phyloP scores from a whole-genome alignment of 2,329 filamentous ascomycete species.

The Cercospora sp. region DNA sequence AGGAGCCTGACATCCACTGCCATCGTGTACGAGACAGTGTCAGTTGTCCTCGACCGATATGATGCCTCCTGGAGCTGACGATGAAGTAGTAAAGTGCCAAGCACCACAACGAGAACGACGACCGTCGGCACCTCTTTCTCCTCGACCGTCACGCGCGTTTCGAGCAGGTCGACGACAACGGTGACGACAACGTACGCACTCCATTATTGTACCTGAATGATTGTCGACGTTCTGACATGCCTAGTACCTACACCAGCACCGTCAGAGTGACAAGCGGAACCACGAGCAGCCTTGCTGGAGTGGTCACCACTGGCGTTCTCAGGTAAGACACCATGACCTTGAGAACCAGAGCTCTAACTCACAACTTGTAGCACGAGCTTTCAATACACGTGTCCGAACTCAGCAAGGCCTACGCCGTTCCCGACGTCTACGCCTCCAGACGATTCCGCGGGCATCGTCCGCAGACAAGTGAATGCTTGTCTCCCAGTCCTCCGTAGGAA shows the following conservation, averaged over 20 bases:
- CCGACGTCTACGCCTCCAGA: background rate
- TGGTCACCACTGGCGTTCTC: background rate
- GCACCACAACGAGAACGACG: constrained; percentile 1
- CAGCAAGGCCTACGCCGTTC: background rate
- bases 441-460: background rate
- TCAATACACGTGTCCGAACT: constrained; percentile 14
- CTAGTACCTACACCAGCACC: constrained; percentile 10
- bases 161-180: background rate
- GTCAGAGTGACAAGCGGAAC: constrained; percentile 10
- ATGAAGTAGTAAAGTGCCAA: background rate
- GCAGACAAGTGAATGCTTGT: constrained; percentile 2
- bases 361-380: background rate
- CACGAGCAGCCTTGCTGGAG: constrained; percentile 5
- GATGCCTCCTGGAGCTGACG: background rate
- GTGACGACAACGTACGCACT: constrained; percentile 1
- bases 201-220: no score
- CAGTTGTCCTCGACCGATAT: background rate
- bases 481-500: background rate
- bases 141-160: background rate
- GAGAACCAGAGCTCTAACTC: background rate
- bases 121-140: constrained; percentile 7
- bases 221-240: background rate
- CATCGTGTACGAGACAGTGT: background rate
- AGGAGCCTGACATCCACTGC: constrained; percentile 2
- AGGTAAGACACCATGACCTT: background rate